Percentiles rank a stretch among this genome's conserved stretches.
Evolutionary conservation across 495 filamentous ascomycete genomes (phyloP).

Genomic region (Neurospora sp.): DNA sequence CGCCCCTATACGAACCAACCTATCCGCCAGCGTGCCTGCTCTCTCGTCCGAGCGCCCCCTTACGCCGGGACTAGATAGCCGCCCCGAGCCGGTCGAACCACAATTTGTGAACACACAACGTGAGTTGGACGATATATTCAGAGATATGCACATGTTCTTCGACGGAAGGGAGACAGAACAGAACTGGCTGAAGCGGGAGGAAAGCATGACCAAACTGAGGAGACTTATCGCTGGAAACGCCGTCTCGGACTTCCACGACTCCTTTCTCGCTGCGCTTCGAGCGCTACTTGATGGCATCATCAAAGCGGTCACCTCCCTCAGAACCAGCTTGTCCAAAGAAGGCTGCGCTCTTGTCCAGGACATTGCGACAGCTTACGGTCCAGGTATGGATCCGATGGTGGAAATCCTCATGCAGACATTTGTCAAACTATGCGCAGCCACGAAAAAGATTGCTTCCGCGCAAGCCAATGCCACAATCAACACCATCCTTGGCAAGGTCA

Average conservation of each 20-base stretch:
- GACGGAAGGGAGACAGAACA: conserved; percentile 84
- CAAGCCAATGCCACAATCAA: conserved; percentile 69
- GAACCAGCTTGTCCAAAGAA: conserved; percentile 81
- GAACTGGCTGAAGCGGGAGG: conserved; percentile 83
- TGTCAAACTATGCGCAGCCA: conserved; percentile 74
- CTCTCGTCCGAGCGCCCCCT: conserved; percentile 35
- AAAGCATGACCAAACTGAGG: conserved; percentile 63
- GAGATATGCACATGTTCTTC: conserved; percentile 68
- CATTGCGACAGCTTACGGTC: conserved; percentile 61
- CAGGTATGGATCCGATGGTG: conserved; percentile 77
- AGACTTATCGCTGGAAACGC: conserved; percentile 77
- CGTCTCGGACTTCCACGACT: conserved; percentile 59
- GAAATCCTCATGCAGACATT: conserved; percentile 84
- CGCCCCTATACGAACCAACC: conserved; percentile 29
- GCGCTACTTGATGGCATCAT: conserved; percentile 77
- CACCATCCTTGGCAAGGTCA: conserved; percentile 62
- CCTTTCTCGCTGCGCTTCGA: conserved; percentile 61
- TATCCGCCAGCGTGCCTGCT: conserved; percentile 42
- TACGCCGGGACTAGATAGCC: conserved; percentile 41
- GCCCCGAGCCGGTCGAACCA: conserved; percentile 65
- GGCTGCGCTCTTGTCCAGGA: conserved; percentile 82
- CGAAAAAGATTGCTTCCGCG: conserved; percentile 82
- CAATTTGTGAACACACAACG: conserved; percentile 67
- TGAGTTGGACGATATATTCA: conserved; percentile 76
- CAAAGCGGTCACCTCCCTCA: conserved; percentile 73